Conservation (phyloP, 2,329 filamentous ascomycete species). For the Lachnellula willkommii region DNA sequence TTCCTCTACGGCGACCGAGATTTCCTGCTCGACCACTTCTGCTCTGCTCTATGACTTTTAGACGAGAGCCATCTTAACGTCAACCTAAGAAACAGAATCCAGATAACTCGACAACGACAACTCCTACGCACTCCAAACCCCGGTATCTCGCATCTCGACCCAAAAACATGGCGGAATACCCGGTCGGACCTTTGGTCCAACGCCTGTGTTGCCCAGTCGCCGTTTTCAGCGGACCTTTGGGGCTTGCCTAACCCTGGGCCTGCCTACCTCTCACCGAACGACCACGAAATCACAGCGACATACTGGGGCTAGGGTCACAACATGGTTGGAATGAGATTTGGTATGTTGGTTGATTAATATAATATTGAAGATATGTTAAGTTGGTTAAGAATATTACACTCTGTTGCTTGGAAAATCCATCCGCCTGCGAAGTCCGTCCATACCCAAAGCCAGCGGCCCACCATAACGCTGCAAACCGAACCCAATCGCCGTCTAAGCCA, state of each 20-base stretch:
- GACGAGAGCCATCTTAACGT: constrained; percentile 25
- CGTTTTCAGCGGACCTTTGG: background rate
- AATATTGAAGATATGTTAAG: background rate
- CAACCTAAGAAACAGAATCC: constrained; percentile 21
- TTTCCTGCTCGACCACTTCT: background rate
- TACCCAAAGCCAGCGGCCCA: background rate
- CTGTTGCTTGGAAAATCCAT: background rate
- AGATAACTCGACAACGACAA: constrained; percentile 18
- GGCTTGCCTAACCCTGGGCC: background rate
- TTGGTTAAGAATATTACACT: background rate
- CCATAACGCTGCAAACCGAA: background rate
- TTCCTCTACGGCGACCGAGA: background rate
- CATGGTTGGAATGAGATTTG: background rate
- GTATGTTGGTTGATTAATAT: background rate
- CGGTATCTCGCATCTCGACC: background rate
- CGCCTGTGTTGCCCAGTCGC: background rate
- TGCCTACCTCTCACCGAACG: background rate
- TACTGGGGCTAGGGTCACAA: background rate
- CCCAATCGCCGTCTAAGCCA: background rate
- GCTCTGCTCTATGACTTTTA: constrained; percentile 1
- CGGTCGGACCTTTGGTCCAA: constrained; percentile 20
- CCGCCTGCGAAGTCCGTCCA: background rate
- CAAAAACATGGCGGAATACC: constrained; percentile 16
- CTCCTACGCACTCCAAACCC: background rate
- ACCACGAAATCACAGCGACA: background rate